phyloP scores from a whole-genome alignment of 1,284 basidiomycete species.

The Ustilago bromivora region DNA sequence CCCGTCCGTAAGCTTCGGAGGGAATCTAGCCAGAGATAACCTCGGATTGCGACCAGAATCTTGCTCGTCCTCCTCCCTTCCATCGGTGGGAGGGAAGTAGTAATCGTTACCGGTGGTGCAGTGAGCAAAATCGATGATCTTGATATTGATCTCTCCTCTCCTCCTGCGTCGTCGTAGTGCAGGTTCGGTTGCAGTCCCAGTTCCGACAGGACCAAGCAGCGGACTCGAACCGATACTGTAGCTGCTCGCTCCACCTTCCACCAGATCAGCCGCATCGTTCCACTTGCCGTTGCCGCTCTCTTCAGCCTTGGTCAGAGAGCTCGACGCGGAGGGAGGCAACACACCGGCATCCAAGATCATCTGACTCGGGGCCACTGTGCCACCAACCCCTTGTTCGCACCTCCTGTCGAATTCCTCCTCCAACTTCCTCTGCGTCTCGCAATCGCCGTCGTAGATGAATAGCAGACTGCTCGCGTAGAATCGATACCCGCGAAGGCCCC shows the following conservation, averaged over 20 bases:
- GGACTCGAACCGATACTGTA: slow-evolving; percentile 53
- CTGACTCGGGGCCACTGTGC: slow-evolving; percentile 35
- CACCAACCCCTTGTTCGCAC: slow-evolving; percentile 41
- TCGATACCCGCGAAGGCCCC: slow-evolving; percentile 87
- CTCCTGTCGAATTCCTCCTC: slow-evolving; percentile 59
- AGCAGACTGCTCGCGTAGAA: slow-evolving; percentile 98
- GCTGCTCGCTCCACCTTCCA: slow-evolving; percentile 45
- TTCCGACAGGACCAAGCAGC: slow-evolving; percentile 31
- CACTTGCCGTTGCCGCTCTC: slow-evolving; percentile 3
- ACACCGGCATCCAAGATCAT: slow-evolving; percentile 20
- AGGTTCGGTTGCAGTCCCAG: slow-evolving; percentile 10
- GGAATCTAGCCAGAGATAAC: slow-evolving; percentile 74
- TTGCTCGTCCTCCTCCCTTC: not conserved
- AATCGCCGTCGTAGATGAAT: slow-evolving; percentile 97
- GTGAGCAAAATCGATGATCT: slow-evolving; percentile 98
- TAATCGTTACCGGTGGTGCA: slow-evolving; percentile 96
- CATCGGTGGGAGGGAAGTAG: slow-evolving; percentile 72
- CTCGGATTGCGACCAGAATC: not conserved
- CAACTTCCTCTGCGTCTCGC: slow-evolving; percentile 79
- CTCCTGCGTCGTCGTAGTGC: slow-evolving; percentile 66
- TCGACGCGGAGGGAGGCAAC: slow-evolving; percentile 1
- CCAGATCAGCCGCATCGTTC: slow-evolving; percentile 12
- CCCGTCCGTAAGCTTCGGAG: slow-evolving; percentile 86
- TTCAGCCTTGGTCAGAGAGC: slow-evolving; percentile 15
- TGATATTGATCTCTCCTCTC: slow-evolving; percentile 90